Evolutionary conservation across 1,139 yeast species (phyloP), one percentile per base, ranked within the genome.

Genomic region (Hyphopichia buzzinii): DNA sequence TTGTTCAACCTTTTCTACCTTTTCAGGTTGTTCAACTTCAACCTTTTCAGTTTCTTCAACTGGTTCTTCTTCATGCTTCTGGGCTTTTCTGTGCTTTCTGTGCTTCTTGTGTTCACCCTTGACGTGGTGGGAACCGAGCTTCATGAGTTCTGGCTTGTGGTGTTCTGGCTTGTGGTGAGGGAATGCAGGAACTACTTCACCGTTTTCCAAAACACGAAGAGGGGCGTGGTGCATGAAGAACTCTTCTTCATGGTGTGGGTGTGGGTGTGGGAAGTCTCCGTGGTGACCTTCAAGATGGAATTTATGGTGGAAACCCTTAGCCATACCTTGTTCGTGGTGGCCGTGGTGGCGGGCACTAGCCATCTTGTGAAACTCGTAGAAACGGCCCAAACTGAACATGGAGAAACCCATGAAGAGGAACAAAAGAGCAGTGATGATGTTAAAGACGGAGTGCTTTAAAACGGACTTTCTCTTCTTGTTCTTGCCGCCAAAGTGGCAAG

Each of bases 371-470:
- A 19, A 29, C 22, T 36, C 36, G 19, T 36, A 36, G 14, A 36
- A 6, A 32, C 39, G 31, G n/a, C 39, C 39, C 12, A 33, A 24
- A 7, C 36, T 19, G 27, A 36, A 36, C 23, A 36, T 15, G 8
- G 30, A 29, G 17, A 36, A 32, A 15, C 39, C 39, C 3, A 27
- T 32, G 4, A 30, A 30, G n/a, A 27, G 19, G 23, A 19, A 19
- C 23, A 19, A 19, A 26, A 19, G 14, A n/a, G 37, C 21, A 19
- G 37, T 16, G 2, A 15, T 30, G 21, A 31, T 23, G 23, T 19
- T 19, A 19, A 19, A 19, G 8, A 19, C 23, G 8, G 23, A 19
- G 8, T 19, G 6, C 23, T 19, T 19, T 12, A 30, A 26, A 8
- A 27, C 6, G 13, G 14, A 15, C 31, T 29, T 29, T 6, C 15